phyloP scores from a whole-genome alignment of 331 rosid genomes.

The Malus hybrid region DNA sequence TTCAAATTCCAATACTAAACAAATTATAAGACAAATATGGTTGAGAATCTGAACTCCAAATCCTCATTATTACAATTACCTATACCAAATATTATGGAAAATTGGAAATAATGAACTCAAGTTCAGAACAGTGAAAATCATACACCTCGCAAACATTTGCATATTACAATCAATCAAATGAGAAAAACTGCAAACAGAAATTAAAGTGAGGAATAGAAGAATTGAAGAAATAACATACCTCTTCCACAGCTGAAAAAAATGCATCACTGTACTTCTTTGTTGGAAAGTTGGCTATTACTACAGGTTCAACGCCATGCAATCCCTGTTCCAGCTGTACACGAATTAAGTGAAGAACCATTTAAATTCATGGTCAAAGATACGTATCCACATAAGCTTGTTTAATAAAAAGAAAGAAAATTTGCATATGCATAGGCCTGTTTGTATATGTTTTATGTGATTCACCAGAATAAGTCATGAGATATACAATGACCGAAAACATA shows the following conservation, averaged over 20 bases:
- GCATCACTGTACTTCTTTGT: conserved; percentile 76
- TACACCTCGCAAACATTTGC: background rate
- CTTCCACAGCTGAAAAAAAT: conserved; percentile 56
- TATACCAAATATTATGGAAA: background rate
- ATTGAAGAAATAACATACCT: conserved; percentile 49
- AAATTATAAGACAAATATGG: background rate
- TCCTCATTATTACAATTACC: background rate
- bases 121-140: background rate
- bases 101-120: background rate
- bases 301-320: conserved; percentile 64
- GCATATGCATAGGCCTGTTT: background rate
- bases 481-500: background rate
- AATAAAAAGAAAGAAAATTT: conserved; percentile 1
- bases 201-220: background rate
- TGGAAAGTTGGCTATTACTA: conserved; percentile 58
- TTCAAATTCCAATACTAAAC: background rate
- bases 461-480: background rate
- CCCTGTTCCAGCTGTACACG: conserved; percentile 70
- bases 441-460: background rate
- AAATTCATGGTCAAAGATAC: conserved; percentile 17
- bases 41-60: background rate
- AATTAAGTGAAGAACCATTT: conserved; percentile 2
- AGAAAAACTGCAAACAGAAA: background rate
- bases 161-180: background rate
- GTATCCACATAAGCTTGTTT: conserved; percentile 3